phyloP scores from a whole-genome alignment of 768 basidiomycete species.

The Tulasnella sp. region DNA sequence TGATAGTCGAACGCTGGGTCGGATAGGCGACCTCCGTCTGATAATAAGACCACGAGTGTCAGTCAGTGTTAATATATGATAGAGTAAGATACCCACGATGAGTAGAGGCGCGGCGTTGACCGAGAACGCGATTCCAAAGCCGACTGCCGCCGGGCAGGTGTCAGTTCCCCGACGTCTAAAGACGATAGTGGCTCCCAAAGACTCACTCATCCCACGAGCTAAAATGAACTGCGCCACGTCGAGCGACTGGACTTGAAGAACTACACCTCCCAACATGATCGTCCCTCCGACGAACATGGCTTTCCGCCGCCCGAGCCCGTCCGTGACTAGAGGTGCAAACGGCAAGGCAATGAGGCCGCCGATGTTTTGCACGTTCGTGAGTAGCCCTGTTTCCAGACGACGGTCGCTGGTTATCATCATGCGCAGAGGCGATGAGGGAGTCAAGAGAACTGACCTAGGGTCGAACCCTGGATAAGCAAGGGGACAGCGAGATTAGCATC shows the following conservation, averaged over 20 bases:
- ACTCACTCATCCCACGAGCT: slow-evolving; percentile 41
- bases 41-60: background rate
- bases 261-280: slow-evolving; percentile 58
- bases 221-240: slow-evolving; percentile 49
- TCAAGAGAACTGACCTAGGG: background rate
- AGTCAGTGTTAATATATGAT: background rate
- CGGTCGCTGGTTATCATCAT: background rate
- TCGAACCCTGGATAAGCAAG: background rate
- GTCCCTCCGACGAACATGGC: slow-evolving; percentile 53
- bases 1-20: slow-evolving; percentile 38
- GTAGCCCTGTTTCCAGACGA: background rate
- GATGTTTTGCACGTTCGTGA: slow-evolving; percentile 16
- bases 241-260: slow-evolving; percentile 43
- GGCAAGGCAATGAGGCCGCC: slow-evolving; percentile 44
- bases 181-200: background rate
- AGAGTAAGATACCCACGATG: background rate
- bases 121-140: slow-evolving; percentile 54
- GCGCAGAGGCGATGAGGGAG: background rate
- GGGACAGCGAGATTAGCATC: background rate
- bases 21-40: slow-evolving; percentile 47
- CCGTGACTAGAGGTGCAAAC: slow-evolving; percentile 52
- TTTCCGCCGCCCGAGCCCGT: slow-evolving; percentile 50
- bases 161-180: background rate
- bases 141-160: slow-evolving; percentile 54
- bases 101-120: slow-evolving; percentile 38